Evolutionary conservation across 2,329 filamentous ascomycete species (phyloP).

Genomic region (Didymella keratinophila): DNA sequence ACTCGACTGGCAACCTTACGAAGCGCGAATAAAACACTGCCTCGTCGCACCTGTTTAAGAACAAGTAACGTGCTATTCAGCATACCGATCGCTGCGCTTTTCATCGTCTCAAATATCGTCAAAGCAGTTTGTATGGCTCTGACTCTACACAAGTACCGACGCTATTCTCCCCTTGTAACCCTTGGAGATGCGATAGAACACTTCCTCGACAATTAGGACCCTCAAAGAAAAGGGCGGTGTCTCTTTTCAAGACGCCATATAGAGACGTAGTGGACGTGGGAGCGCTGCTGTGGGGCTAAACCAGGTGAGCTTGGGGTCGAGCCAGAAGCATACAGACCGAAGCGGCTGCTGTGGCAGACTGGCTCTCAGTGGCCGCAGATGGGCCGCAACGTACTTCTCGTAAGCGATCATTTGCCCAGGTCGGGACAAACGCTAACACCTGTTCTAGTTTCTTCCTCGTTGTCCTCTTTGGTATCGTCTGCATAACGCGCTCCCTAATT

Average conservation of each 20-base stretch:
- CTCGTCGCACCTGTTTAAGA: conserved; percentile 29
- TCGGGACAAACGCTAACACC: neutral
- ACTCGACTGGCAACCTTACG: conserved; percentile 24
- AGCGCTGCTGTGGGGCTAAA: neutral
- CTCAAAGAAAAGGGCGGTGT: conserved; percentile 6
- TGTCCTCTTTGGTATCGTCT: conserved; percentile 9
- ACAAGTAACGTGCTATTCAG: conserved; percentile 5
- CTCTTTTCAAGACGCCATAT: conserved; percentile 4
- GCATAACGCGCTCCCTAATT: neutral
- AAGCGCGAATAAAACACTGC: conserved; percentile 27
- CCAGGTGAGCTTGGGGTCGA: conserved; percentile 6
- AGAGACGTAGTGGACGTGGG: conserved; percentile 11
- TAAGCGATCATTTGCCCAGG: neutral
- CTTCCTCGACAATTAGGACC: conserved; percentile 10
- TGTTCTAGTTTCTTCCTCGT: neutral
- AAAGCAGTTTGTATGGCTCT: conserved; percentile 12
- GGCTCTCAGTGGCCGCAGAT: conserved; percentile 9
- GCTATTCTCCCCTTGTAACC: conserved; percentile 2
- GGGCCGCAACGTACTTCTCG: conserved; percentile 2
- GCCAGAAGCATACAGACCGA: conserved; percentile 1
- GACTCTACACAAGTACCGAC: neutral
- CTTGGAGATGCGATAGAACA: conserved; percentile 8
- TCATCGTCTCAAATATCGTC: conserved; percentile 1
- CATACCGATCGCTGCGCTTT: neutral
- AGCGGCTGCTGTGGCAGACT: conserved; percentile 2